Conservation (phyloP, 768 basidiomycete species). For the Suillus plorans region DNA sequence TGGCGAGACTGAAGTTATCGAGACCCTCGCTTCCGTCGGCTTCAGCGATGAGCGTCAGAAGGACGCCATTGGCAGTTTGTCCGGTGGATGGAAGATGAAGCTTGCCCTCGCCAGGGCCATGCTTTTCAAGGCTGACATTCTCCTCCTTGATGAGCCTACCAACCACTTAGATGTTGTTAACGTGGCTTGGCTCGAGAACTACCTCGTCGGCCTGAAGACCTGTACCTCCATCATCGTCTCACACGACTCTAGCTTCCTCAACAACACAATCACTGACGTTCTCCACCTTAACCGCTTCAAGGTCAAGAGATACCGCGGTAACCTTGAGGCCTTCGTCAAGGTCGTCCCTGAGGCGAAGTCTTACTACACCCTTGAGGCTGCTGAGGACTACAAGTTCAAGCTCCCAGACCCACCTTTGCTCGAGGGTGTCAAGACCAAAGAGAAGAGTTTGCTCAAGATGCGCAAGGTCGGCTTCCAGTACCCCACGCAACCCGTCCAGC, state of each 20-base stretch:
- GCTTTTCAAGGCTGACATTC: slow-evolving; percentile 97
- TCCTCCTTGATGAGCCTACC: slow-evolving; percentile 95
- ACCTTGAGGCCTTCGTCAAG: slow-evolving; percentile 92
- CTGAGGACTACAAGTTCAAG: slow-evolving; percentile 98
- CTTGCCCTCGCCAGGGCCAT: slow-evolving; percentile 95
- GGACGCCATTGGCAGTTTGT: slow-evolving; percentile 84
- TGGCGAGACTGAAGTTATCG: slow-evolving; percentile 64
- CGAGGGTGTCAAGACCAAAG: slow-evolving; percentile 99
- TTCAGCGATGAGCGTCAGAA: slow-evolving; percentile 87
- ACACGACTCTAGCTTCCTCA: slow-evolving; percentile 96
- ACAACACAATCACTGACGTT: slow-evolving; percentile 97
- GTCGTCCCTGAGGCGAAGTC: slow-evolving; percentile 96
- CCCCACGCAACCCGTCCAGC: slow-evolving; percentile 80
- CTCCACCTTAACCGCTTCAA: slow-evolving; percentile 99
- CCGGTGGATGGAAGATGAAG: slow-evolving; percentile 99
- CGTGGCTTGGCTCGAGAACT: slow-evolving; percentile 95
- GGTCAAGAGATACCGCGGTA: slow-evolving; percentile 91
- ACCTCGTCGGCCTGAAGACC: slow-evolving; percentile 80
- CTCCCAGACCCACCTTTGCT: slow-evolving; percentile 95
- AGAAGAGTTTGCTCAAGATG: slow-evolving; percentile 97
- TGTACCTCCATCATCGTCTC: slow-evolving; percentile 99
- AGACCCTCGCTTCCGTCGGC: slow-evolving; percentile 87
- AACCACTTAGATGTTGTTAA: slow-evolving; percentile 97
- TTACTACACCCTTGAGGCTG: slow-evolving; percentile 94
- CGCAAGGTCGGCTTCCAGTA: slow-evolving; percentile 98